A percentile compares a stretch with the other conserved stretches of the same genome.
These are phyloP conservation scores for Saprolegnia diclina DNA, from an alignment of 352 stramenopile species.

Conservation along the genomic window DNA sequence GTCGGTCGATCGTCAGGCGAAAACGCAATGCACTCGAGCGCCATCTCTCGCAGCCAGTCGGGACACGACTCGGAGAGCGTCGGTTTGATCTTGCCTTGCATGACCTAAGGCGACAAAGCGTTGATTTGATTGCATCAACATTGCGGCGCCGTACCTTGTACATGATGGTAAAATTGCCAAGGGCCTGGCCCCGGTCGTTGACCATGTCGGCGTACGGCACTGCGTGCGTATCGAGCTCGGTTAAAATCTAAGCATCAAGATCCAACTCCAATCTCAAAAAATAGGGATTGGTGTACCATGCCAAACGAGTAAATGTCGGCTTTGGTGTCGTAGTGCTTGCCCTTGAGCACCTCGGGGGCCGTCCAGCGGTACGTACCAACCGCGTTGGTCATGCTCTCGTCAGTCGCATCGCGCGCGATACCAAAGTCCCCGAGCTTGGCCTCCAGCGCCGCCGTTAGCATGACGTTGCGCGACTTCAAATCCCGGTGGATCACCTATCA, in stretches of 20 bases:
- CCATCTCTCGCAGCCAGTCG: constrained; percentile 10
- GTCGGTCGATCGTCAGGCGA: constrained; percentile 7
- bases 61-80: constrained; percentile 16
- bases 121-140: neutral
- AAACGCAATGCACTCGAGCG: constrained; percentile 21
- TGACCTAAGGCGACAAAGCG: constrained; percentile 22
- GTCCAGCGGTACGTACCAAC: constrained; percentile 24
- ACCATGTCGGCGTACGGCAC: constrained; percentile 21
- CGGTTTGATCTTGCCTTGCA: constrained; percentile 22
- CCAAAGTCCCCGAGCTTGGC: constrained; percentile 27
- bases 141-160: constrained; percentile 19
- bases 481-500: constrained; percentile 27
- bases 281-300: constrained; percentile 1
- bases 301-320: constrained; percentile 27
- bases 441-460: constrained; percentile 12
- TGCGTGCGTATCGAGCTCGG: constrained; percentile 21
- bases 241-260: constrained; percentile 13
- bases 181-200: constrained; percentile 14
- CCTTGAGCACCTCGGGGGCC: constrained; percentile 26
- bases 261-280: neutral
- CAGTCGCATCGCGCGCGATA: constrained; percentile 19
- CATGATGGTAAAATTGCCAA: constrained; percentile 28
- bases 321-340: constrained; percentile 25
- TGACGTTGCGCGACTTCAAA: constrained; percentile 23
- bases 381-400: constrained; percentile 25